These are phyloP conservation scores for Vaccinium corymbosum DNA, from an alignment of 148 eudicot genomes.

Conservation along the genomic window DNA sequence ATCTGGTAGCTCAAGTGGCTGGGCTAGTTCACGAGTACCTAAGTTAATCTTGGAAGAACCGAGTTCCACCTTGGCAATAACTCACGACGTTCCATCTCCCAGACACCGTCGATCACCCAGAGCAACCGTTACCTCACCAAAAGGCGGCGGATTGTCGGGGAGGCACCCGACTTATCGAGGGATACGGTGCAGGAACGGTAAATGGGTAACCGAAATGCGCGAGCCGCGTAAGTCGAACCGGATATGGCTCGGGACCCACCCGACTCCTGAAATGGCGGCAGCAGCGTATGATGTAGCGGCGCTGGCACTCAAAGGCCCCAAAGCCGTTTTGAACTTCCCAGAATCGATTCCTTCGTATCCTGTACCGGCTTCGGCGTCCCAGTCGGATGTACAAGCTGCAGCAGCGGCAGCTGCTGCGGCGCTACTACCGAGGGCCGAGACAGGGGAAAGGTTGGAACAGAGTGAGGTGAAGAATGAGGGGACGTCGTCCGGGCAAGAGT, in stretches of 20 bases:
- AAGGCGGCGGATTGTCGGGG: background rate
- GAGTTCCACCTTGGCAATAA: background rate
- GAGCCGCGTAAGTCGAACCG: slow-evolving; percentile 40
- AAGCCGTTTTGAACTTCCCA: slow-evolving; percentile 34
- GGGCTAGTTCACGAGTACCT: background rate
- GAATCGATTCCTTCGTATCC: slow-evolving; percentile 12
- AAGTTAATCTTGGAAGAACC: too few relatives aligned
- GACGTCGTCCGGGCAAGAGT: slow-evolving; percentile 5
- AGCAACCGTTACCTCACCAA: slow-evolving; percentile 3
- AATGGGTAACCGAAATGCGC: slow-evolving; percentile 54
- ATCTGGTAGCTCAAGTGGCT: background rate
- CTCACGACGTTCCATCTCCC: background rate
- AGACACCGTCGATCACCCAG: background rate
- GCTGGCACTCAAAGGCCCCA: slow-evolving; percentile 32
- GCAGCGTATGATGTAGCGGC: slow-evolving; percentile 48
- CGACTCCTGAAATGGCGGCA: slow-evolving; percentile 47
- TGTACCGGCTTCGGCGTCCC: slow-evolving; percentile 25
- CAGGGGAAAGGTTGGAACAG: background rate
- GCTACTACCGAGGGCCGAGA: background rate
- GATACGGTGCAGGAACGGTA: slow-evolving; percentile 36
- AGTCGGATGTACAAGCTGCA: slow-evolving; percentile 28
- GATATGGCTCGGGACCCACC: slow-evolving; percentile 47
- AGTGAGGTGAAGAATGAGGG: background rate
- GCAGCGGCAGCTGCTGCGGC: slow-evolving; percentile 16
- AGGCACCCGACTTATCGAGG: slow-evolving; percentile 37